phyloP scores from a whole-genome alignment of 2,329 filamentous ascomycete species.

The Boeremia lycopersici region DNA sequence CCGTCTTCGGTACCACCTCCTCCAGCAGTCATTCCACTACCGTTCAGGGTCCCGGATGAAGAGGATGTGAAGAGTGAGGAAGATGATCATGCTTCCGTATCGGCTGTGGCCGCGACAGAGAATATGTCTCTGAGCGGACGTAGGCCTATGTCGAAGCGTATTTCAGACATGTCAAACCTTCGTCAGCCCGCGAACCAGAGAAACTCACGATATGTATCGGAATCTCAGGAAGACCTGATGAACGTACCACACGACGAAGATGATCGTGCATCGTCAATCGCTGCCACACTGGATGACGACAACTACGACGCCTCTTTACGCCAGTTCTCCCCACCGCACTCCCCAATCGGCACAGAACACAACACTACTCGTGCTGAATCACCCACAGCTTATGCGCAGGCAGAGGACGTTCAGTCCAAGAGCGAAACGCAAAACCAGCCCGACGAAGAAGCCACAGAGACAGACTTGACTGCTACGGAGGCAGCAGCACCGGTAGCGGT shows the following conservation, averaged over 20 bases:
- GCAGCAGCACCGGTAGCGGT: not conserved
- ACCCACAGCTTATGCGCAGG: not conserved
- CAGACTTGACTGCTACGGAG: not conserved
- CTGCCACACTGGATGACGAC: constrained; percentile 65
- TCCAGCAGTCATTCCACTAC: constrained; percentile 68
- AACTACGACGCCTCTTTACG: constrained; percentile 47
- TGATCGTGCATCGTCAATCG: constrained; percentile 55
- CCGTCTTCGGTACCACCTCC: constrained; percentile 49
- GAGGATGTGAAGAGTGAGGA: constrained; percentile 52
- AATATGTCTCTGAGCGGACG: constrained; percentile 13
- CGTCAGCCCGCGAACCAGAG: constrained; percentile 27
- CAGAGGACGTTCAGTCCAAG: not conserved
- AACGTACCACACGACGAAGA: constrained; percentile 43
- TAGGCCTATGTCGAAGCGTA: constrained; percentile 46
- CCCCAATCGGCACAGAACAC: constrained; percentile 30
- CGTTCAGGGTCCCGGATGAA: constrained; percentile 64
- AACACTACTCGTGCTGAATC: not conserved
- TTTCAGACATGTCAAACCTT: constrained; percentile 41
- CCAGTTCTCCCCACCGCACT: constrained; percentile 35
- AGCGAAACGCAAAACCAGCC: not conserved
- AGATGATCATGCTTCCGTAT: constrained; percentile 61
- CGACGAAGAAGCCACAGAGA: not conserved
- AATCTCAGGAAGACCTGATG: constrained; percentile 48
- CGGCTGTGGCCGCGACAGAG: constrained; percentile 55
- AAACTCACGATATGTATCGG: constrained; percentile 21